phyloP scores from a whole-genome alignment of 164 flowering plant species.

The Vitis riparia region DNA sequence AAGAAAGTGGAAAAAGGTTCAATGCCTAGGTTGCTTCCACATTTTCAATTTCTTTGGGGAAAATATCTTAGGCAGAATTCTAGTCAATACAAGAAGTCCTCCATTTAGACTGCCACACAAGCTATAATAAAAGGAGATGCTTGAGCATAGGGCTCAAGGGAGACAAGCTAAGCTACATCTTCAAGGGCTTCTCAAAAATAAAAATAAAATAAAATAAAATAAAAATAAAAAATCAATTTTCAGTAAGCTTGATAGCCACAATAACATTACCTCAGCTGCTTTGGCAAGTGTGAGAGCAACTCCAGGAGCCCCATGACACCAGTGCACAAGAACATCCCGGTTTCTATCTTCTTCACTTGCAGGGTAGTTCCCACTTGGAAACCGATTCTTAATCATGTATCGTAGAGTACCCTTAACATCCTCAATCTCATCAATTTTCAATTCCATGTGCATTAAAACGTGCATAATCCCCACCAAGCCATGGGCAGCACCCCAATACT shows the following conservation, averaged over 20 bases:
- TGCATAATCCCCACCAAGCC: constrained; percentile 85
- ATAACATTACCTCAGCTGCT: constrained; percentile 65
- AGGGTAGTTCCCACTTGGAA: constrained; percentile 80
- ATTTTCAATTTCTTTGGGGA: too few relatives aligned
- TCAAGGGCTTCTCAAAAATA: neutral
- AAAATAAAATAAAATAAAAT: neutral
- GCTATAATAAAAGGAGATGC: too few relatives aligned
- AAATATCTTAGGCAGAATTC: too few relatives aligned
- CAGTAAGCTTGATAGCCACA: neutral
- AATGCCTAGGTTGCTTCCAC: too few relatives aligned
- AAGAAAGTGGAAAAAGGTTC: too few relatives aligned
- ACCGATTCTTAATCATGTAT: constrained; percentile 68
- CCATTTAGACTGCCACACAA: too few relatives aligned
- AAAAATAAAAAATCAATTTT: neutral
- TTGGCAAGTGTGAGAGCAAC: constrained; percentile 70
- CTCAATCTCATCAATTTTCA: constrained; percentile 63
- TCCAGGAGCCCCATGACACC: constrained; percentile 95
- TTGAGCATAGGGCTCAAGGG: too few relatives aligned
- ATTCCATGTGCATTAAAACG: constrained; percentile 67
- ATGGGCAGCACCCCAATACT: constrained; percentile 63
- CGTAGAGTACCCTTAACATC: constrained; percentile 64
- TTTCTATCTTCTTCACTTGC: constrained; percentile 57
- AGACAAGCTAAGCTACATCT: too few relatives aligned
- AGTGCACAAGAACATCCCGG: constrained; percentile 72
- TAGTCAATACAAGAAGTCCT: too few relatives aligned